Conservation (phyloP, 495 filamentous ascomycete species). For the Trichoderma virens region DNA sequence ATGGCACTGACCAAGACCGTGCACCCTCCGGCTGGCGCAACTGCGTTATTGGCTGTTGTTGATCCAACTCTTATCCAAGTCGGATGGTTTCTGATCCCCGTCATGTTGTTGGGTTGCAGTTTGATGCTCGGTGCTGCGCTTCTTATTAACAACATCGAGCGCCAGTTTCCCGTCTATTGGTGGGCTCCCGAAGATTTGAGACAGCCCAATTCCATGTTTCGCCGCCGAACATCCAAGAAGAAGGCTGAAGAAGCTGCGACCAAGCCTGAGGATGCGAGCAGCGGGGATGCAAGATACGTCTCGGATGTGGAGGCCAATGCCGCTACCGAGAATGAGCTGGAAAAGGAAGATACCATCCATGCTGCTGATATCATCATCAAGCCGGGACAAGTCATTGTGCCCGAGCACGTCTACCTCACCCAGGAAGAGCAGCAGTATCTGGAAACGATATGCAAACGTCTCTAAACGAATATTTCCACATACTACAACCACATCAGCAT, state of each 20-base stretch:
- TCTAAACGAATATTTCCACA: conserved; percentile 15
- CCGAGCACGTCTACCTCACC: conserved; percentile 28
- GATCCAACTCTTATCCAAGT: conserved; percentile 46
- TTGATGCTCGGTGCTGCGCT: conserved; percentile 62
- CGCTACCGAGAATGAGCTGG: background rate
- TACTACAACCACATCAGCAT: background rate
- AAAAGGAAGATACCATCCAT: conserved; percentile 8
- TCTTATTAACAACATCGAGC: conserved; percentile 67
- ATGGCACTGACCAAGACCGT: conserved; percentile 77
- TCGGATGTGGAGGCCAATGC: conserved; percentile 13
- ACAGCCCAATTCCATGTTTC: conserved; percentile 5
- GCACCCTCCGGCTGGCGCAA: conserved; percentile 85
- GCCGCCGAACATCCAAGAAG: background rate
- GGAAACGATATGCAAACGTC: conserved; percentile 28
- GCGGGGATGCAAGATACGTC: conserved; percentile 6
- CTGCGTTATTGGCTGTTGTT: conserved; percentile 68
- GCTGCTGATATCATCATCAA: conserved; percentile 24
- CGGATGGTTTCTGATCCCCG: conserved; percentile 66
- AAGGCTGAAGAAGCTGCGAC: conserved; percentile 5
- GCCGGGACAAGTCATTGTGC: conserved; percentile 24
- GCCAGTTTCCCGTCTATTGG: conserved; percentile 77
- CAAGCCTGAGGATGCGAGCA: conserved; percentile 3
- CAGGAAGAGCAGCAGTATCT: conserved; percentile 34
- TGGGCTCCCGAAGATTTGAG: conserved; percentile 45
- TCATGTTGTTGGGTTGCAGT: conserved; percentile 55